Evolutionary conservation across 2,329 filamentous ascomycete genomes (phyloP).

Genomic region (Aspergillus uvarum): DNA sequence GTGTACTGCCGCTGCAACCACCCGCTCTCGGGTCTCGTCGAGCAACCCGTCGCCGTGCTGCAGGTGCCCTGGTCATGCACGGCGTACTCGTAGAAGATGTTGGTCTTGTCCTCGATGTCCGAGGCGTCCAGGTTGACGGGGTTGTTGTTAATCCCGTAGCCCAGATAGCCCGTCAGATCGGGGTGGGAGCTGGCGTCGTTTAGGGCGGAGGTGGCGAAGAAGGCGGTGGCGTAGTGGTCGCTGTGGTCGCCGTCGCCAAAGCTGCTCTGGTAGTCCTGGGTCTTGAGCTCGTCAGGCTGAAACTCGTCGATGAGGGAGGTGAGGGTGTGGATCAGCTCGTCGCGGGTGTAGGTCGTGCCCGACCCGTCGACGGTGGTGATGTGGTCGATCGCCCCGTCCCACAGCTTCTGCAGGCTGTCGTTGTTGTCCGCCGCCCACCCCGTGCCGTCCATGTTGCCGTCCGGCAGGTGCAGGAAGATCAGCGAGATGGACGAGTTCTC

Average conservation of each 20-base stretch:
- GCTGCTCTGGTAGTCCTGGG: slow-evolving; percentile 14
- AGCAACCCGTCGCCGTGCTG: background rate
- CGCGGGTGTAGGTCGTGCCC: slow-evolving; percentile 10
- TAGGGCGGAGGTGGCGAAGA: slow-evolving; percentile 10
- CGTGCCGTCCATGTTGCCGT: slow-evolving; percentile 15
- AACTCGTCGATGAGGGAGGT: slow-evolving; percentile 10
- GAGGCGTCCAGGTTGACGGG: slow-evolving; percentile 2
- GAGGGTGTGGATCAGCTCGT: slow-evolving; percentile 9
- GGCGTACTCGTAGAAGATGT: slow-evolving; percentile 12
- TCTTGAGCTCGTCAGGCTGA: slow-evolving; percentile 15
- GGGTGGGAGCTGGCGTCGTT: background rate
- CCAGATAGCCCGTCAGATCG: slow-evolving; percentile 5
- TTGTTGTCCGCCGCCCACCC: slow-evolving; percentile 11
- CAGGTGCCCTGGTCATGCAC: slow-evolving; percentile 9
- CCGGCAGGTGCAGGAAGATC: slow-evolving; percentile 17
- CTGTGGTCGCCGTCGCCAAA: slow-evolving; percentile 17
- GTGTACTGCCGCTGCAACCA: slow-evolving; percentile 9
- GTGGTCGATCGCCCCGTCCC: slow-evolving; percentile 11
- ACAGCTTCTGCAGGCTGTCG: slow-evolving; percentile 17
- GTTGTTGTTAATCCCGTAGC: background rate
- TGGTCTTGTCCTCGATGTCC: slow-evolving; percentile 9
- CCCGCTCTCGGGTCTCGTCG: slow-evolving; percentile 2
- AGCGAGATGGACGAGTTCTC: slow-evolving; percentile 12
- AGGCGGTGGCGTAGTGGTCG: slow-evolving; percentile 17
- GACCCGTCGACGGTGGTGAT: slow-evolving; percentile 12